Evolutionary conservation across 108 stramenopile genomes (phyloP).

Genomic region (Nannochloropsis oceanica): DNA sequence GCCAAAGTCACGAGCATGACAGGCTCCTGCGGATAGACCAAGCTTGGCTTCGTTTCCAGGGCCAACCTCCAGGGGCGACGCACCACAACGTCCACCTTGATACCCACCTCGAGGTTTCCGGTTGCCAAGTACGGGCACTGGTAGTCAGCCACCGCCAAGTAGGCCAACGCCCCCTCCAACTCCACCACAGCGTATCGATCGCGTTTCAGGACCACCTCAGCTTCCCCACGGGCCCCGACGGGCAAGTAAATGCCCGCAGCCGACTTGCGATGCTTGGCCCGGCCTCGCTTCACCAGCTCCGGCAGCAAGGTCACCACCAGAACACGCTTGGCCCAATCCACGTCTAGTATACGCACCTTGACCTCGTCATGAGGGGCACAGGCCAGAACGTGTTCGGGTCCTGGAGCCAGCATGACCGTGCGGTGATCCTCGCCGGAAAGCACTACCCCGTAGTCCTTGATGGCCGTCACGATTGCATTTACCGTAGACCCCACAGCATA

Average conservation of each 20-base stretch:
- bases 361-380: slow-evolving; percentile 23
- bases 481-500: slow-evolving; percentile 4
- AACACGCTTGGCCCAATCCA: slow-evolving; percentile 17
- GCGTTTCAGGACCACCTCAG: background rate
- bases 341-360: slow-evolving; percentile 26
- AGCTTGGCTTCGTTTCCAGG: background rate
- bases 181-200: background rate
- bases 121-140: slow-evolving; percentile 19
- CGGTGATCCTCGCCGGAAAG: background rate
- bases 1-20: background rate
- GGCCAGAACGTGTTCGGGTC: slow-evolving; percentile 4
- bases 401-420: slow-evolving; percentile 23
- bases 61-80: background rate
- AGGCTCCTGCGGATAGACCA: background rate
- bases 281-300: slow-evolving; percentile 23
- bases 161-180: background rate
- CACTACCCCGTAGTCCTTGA: slow-evolving; percentile 32
- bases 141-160: slow-evolving; percentile 22
- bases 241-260: background rate
- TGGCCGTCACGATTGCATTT: slow-evolving; percentile 9
- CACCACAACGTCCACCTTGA: background rate
- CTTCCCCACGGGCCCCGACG: background rate
- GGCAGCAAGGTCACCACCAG: slow-evolving; percentile 25
- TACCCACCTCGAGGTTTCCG: background rate
- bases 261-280: background rate